A percentile compares a stretch with the other conserved stretches of the same genome.
phyloP scores from a whole-genome alignment of 257 asterid species.

The Fraxinus anomala region DNA sequence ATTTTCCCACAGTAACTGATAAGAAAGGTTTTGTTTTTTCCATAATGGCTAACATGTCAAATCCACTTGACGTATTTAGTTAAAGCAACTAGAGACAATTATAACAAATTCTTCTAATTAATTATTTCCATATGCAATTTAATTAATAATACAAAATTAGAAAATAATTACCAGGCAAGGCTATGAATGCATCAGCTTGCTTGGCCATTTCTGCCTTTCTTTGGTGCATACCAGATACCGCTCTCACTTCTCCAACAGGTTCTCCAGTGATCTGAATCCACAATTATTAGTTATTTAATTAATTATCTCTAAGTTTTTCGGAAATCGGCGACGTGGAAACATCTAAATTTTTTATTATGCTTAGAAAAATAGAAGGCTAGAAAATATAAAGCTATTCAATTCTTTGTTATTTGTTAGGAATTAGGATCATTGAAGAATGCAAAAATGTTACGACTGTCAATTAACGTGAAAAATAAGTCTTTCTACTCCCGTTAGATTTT shows the following conservation, averaged over 20 bases:
- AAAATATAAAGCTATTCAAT: too few relatives aligned
- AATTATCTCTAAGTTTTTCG: not conserved
- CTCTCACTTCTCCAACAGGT: constrained; percentile 87
- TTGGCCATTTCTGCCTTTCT: constrained; percentile 97
- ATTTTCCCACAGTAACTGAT: constrained; percentile 17
- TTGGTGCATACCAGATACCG: constrained; percentile 91
- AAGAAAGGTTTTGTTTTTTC: constrained; percentile 10
- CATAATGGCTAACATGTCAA: constrained; percentile 20
- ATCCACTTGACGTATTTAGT: constrained; percentile 1
- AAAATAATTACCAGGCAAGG: constrained; percentile 66
- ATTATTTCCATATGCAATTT: not conserved
- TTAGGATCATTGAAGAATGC: too few relatives aligned
- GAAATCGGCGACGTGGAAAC: not conserved
- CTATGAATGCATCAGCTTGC: constrained; percentile 91
- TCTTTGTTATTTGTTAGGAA: too few relatives aligned
- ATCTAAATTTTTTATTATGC: too few relatives aligned
- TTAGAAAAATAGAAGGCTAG: too few relatives aligned
- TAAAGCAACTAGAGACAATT: constrained; percentile 28
- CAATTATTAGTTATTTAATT: not conserved
- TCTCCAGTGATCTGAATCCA: constrained; percentile 79
- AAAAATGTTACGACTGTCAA: not conserved
- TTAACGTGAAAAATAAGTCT: not conserved
- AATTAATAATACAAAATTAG: not conserved
- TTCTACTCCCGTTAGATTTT: too few relatives aligned
- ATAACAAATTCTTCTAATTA: not conserved